Percentiles rank a stretch among this genome's conserved stretches.
Evolutionary conservation across 1,139 yeast genomes (phyloP).

Genomic region (Sugiyamaella japonica): DNA sequence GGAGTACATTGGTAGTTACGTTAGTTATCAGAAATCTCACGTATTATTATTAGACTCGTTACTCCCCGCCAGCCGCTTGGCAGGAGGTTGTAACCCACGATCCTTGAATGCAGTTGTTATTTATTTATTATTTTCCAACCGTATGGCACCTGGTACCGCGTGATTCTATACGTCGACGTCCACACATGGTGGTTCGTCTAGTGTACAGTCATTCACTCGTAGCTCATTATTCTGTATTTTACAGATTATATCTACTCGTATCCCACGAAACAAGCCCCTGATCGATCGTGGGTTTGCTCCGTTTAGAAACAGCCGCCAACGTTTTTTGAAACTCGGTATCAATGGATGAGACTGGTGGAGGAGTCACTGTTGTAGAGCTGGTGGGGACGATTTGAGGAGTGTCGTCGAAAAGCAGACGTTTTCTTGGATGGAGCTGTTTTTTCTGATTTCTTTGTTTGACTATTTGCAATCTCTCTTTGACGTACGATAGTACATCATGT

Average conservation of each 20-base stretch:
- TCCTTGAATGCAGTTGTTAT: too few relatives aligned
- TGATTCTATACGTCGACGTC: too few relatives aligned
- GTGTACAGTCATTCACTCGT: conserved; percentile 1
- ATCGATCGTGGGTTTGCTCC: conserved; percentile 1
- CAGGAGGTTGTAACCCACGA: too few relatives aligned
- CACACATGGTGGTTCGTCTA: too few relatives aligned
- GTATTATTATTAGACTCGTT: too few relatives aligned
- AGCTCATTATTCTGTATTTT: conserved; percentile 2
- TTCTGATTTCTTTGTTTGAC: conserved; percentile 18
- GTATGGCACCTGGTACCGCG: too few relatives aligned
- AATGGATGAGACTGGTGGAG: neutral
- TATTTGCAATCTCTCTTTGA: conserved; percentile 13
- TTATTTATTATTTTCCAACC: too few relatives aligned
- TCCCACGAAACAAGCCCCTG: conserved; percentile 15
- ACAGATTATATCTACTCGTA: conserved; percentile 11
- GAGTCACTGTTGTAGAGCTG: neutral
- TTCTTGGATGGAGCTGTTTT: conserved; percentile 4
- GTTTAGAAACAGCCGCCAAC: conserved; percentile 5
- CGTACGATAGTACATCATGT: conserved; percentile 17
- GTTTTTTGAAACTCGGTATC: conserved; percentile 10
- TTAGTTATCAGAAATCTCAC: too few relatives aligned
- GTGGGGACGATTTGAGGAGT: neutral
- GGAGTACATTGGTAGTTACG: too few relatives aligned
- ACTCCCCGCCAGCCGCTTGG: too few relatives aligned
- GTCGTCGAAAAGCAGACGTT: neutral